Evolutionary conservation across 108 stramenopile genomes (phyloP).

Genomic region (Bacterosira constricta): DNA sequence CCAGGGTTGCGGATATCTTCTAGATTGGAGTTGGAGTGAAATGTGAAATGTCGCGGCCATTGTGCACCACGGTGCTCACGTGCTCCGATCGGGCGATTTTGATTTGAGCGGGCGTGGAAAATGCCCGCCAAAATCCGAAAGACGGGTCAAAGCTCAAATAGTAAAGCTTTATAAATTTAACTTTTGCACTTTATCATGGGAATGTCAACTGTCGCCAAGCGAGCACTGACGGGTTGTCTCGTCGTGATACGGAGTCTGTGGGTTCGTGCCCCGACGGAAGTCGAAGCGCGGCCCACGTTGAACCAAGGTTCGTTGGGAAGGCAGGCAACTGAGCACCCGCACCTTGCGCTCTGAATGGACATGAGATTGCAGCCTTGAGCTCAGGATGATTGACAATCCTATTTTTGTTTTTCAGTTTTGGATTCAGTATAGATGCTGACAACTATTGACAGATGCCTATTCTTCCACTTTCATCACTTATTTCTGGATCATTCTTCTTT

Average conservation of each 20-base stretch:
- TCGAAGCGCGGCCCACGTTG: constrained; percentile 8
- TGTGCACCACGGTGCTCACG: constrained; percentile 1
- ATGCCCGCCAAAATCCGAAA: no score
- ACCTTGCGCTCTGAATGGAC: constrained; percentile 33
- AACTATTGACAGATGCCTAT: no score
- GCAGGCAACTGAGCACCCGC: constrained; percentile 54
- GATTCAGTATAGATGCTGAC: neutral
- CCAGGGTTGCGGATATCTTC: no score
- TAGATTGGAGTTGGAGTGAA: no score
- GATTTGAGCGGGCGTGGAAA: no score
- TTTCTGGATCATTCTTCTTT: no score
- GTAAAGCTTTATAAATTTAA: no score
- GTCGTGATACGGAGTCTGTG: constrained; percentile 31
- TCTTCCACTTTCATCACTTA: no score
- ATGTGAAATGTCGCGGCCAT: constrained; percentile 4
- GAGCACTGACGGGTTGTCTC: constrained; percentile 48
- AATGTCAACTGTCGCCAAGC: constrained; percentile 34
- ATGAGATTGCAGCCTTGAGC: constrained; percentile 47
- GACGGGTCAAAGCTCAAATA: no score
- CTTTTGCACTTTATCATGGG: neutral
- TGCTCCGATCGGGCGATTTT: no score
- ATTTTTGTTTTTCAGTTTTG: constrained; percentile 3
- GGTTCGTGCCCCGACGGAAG: constrained; percentile 45
- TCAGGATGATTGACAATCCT: constrained; percentile 23
- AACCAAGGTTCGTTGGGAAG: constrained; percentile 26